A percentile compares a stretch with the other conserved stretches of the same genome.
phyloP scores from a whole-genome alignment of 306 rosid genomes.

The Lathyrus aphaca region DNA sequence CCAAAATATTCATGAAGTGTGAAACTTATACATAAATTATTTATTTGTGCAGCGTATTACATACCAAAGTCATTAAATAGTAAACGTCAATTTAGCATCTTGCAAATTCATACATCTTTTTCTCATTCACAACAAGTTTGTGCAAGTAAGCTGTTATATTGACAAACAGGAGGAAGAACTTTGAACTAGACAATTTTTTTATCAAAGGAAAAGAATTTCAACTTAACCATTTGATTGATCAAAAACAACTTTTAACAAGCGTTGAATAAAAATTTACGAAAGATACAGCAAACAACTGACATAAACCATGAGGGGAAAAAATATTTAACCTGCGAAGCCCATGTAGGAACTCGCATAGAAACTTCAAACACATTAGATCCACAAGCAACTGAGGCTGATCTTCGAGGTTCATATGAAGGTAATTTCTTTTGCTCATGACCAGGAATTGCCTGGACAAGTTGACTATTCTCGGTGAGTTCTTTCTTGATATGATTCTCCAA shows the following conservation, averaged over 20 bases:
- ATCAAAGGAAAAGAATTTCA: conserved; percentile 7
- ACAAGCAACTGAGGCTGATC: conserved; percentile 87
- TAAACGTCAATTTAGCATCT: background rate
- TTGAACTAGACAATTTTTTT: conserved; percentile 29
- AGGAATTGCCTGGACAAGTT: conserved; percentile 61
- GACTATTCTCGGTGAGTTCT: conserved; percentile 79
- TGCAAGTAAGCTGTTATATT: conserved; percentile 7
- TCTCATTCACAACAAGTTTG: conserved; percentile 11
- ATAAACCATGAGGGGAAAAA: conserved; percentile 37
- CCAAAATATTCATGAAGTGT: conserved; percentile 7
- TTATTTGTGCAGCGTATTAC: conserved; percentile 1
- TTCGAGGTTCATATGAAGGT: conserved; percentile 71
- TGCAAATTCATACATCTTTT: conserved; percentile 3
- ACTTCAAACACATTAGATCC: conserved; percentile 92
- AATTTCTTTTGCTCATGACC: conserved; percentile 53
- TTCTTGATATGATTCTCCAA: conserved; percentile 90
- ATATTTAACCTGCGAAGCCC: conserved; percentile 84
- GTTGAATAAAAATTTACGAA: background rate
- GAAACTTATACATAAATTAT: background rate
- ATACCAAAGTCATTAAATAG: conserved; percentile 9
- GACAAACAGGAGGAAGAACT: conserved; percentile 1
- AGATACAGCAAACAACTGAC: conserved; percentile 20
- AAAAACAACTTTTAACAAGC: conserved; percentile 5
- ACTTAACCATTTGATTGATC: conserved; percentile 17
- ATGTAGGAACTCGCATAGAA: conserved; percentile 78